These are phyloP conservation scores for Xylaria sp. DNA, from an alignment of 2,329 filamentous ascomycete species.

Conservation along the genomic window DNA sequence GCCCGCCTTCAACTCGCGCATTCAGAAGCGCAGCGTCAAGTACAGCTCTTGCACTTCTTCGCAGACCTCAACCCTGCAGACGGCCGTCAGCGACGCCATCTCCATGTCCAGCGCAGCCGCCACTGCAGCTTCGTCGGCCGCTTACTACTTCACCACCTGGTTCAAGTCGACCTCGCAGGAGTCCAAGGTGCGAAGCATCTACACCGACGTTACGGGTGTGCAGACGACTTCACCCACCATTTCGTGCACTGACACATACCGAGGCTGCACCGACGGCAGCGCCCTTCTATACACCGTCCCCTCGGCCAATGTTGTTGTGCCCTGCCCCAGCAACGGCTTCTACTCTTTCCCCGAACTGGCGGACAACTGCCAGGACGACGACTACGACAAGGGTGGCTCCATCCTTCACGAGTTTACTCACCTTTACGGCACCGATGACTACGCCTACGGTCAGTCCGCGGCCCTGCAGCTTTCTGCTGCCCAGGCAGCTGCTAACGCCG, in stretches of 20 bases:
- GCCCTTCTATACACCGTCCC: slow-evolving; percentile 39
- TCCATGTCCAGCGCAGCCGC: slow-evolving; percentile 32
- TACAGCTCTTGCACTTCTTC: slow-evolving; percentile 36
- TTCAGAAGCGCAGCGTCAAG: slow-evolving; percentile 38
- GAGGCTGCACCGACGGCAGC: slow-evolving; percentile 32
- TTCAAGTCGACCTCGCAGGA: slow-evolving; percentile 36
- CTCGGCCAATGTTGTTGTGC: slow-evolving; percentile 35
- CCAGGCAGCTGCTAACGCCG: slow-evolving; percentile 40
- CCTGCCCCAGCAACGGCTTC: slow-evolving; percentile 36
- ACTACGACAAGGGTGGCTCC: slow-evolving; percentile 39
- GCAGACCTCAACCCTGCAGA: slow-evolving; percentile 33
- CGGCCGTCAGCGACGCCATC: slow-evolving; percentile 36
- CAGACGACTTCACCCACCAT: slow-evolving; percentile 38
- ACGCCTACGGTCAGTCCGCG: slow-evolving; percentile 37
- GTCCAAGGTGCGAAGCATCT: slow-evolving; percentile 36
- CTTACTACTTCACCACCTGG: slow-evolving; percentile 40
- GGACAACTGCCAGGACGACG: slow-evolving; percentile 32
- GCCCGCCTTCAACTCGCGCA: slow-evolving; percentile 36
- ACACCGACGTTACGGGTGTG: slow-evolving; percentile 35
- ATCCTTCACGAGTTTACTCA: slow-evolving; percentile 41
- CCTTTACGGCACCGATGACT: slow-evolving; percentile 40
- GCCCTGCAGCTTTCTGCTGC: slow-evolving; percentile 33
- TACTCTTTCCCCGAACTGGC: slow-evolving; percentile 36
- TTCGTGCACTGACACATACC: slow-evolving; percentile 37
- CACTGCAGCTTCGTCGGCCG: slow-evolving; percentile 25